Percentiles rank a stretch among this genome's conserved stretches.
phyloP scores from a whole-genome alignment of 805 yeast genomes.

The Wickerhamomyces bisporus region DNA sequence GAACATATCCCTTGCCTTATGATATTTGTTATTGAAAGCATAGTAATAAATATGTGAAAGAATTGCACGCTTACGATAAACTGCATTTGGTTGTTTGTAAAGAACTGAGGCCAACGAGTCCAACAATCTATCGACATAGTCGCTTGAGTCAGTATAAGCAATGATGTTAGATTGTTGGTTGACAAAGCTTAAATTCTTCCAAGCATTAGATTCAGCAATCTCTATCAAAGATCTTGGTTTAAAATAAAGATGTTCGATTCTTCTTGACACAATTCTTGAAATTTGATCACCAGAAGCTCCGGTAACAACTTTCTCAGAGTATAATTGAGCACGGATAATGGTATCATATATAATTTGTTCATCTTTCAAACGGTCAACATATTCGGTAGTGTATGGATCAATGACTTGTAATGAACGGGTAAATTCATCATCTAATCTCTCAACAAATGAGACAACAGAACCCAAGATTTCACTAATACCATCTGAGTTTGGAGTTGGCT shows the following conservation, averaged over 20 bases:
- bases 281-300: constrained; percentile 40
- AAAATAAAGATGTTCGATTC: constrained; percentile 91
- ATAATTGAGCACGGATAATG: constrained; percentile 80
- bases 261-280: constrained; percentile 70
- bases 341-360: constrained; percentile 72
- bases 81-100: constrained; percentile 58
- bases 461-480: constrained; percentile 80
- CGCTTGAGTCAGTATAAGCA: constrained; percentile 25
- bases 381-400: constrained; percentile 95
- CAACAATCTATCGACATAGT: constrained; percentile 51
- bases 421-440: constrained; percentile 92
- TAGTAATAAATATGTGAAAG: constrained; percentile 83
- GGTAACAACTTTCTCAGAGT: constrained; percentile 59
- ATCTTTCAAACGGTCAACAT: constrained; percentile 83
- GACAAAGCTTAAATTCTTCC: constrained; percentile 43
- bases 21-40: constrained; percentile 82
- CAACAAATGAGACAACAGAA: constrained; percentile 79
- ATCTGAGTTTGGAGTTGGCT: constrained; percentile 55
- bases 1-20: constrained; percentile 83
- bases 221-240: constrained; percentile 75
- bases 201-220: constrained; percentile 68
- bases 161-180: constrained; percentile 24
- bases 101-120: constrained; percentile 61
- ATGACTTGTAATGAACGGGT: constrained; percentile 79
- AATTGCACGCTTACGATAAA: constrained; percentile 77